Conservation (phyloP, 257 asterid species). For the Penstemon davidsonii region DNA sequence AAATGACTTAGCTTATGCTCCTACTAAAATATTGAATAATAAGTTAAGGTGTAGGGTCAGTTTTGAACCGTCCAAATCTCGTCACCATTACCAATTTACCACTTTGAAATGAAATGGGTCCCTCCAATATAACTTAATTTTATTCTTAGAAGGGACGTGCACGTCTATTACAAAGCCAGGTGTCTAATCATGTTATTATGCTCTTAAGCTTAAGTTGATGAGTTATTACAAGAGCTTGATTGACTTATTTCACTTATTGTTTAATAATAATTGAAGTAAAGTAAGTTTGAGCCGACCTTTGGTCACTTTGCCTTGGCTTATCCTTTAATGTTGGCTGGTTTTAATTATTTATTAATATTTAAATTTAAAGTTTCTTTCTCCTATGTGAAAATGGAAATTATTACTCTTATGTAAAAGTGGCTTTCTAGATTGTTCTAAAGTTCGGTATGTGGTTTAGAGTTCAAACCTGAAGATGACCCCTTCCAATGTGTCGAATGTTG, state of each 20-base stretch:
- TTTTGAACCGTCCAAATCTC: not conserved
- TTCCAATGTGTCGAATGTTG: too few relatives aligned
- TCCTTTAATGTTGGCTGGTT: not conserved
- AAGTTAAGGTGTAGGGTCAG: not conserved
- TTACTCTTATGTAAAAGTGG: too few relatives aligned
- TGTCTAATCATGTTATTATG: not conserved
- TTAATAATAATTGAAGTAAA: not conserved
- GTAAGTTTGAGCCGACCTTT: constrained; percentile 25
- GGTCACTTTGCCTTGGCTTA: not conserved
- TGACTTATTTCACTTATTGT: constrained; percentile 15
- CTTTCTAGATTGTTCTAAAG: too few relatives aligned
- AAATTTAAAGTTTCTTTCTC: constrained; percentile 24
- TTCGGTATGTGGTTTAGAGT: too few relatives aligned
- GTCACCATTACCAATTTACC: not conserved
- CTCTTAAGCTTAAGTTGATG: too few relatives aligned
- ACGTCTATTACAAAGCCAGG: constrained; percentile 30
- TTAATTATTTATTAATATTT: not conserved
- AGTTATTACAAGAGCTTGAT: constrained; percentile 15
- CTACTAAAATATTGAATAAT: not conserved
- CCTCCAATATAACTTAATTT: not conserved
- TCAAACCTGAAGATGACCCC: too few relatives aligned
- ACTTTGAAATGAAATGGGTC: not conserved
- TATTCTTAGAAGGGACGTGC: constrained; percentile 17
- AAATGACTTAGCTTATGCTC: not conserved
- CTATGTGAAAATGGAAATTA: not conserved